Evolutionary conservation across 129 eudicot genomes (phyloP), one percentile per base, ranked within the genome.

Genomic region (Escallonia rubra): DNA sequence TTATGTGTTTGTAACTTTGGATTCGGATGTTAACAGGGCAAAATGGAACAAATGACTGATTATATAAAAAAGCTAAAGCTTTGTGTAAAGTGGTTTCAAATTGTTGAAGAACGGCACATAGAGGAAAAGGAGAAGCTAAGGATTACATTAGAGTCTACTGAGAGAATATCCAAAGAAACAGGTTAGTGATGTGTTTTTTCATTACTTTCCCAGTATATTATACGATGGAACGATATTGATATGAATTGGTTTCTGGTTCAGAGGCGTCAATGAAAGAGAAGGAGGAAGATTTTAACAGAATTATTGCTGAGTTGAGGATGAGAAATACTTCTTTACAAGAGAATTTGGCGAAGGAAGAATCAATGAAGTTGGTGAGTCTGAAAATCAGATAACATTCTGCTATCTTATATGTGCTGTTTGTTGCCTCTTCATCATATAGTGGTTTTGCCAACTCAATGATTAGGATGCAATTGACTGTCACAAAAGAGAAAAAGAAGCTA

Each of bases 21-120:
- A 3, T 48, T 55, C 23, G 59, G 48, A 43, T 23, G 58, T 67
- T 67, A 56, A 11, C 70, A 83, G 88, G 73, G 67, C 2, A 79
- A 83, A 62, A 71, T 68, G 56, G 87, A 82, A 14, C 82, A 82
- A 76, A 63, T 73, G 85, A 41, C 39, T 4, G 77, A 74, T 40
- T 65, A 76, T 50, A 73, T 70, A 38, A 85, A 65, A 56, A 85
- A 59, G 65, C 80, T 85, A 50, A 74, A 83, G 72, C 56, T 67
- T 39, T 85, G 91, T 43, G 67, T 85, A 43, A 85, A 74, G 64
- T 82, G 85, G 87, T 85, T 79, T 55, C 85, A 82, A 68, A 75
- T 64, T 45, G 65, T 70, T 64, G 79, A 79, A 74, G 74, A 72
- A 55, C 79, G 78, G 55, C 82, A 76, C 49, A 14, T 45, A 1